Evolutionary conservation across 108 stramenopile species (phyloP), one percentile per base, ranked within the genome.

Genomic region (Skeletonema potamos): DNA sequence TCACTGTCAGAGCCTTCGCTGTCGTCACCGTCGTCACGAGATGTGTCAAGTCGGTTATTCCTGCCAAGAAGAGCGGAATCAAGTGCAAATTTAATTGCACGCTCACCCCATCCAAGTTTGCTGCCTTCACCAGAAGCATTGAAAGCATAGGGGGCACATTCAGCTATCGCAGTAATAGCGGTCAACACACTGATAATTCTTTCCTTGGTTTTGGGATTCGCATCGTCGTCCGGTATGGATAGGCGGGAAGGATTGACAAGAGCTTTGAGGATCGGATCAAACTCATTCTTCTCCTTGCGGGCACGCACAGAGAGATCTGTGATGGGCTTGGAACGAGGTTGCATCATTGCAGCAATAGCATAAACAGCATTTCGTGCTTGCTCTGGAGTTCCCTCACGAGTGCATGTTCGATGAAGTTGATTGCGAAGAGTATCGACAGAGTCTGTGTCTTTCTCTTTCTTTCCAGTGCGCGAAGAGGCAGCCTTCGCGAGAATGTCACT

Each of bases 281-380:
- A 89, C 24, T 71, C 83, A 33, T 68, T 33, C 60, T 74, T 77
- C 44, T 87, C 72, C 46, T 67, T 76, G 8, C 27, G 22, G 11
- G 67, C 59, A 37, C 67, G 72, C 33, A 77, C 64, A 37, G 73
- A 54, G 37, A 70, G 13, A 72, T 80, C 60, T 54, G 58, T 33
- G 51, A 33, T 44, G 37, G 33, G 27, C 59, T 58, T 57, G 17
- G 68, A 68, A 24, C 58, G 77, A 12, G 78, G 76, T 26, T 74
- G 70, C 10, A 85, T 65, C 55, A 90, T 43, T 10, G 89, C 80
- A 22, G 84, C 82, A 24, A 94, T 76, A 0, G 90, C 86, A 33
- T 73, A 64, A 24, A 90, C 86, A n/a, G 92, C 87, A 75, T 90
- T 78, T 22, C 75, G 74, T n/a, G 94, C 94, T 81, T 95, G 92